These are phyloP conservation scores for Cordyceps cateniannulata DNA, from an alignment of 2,329 filamentous ascomycete species.

Conservation along the genomic window DNA sequence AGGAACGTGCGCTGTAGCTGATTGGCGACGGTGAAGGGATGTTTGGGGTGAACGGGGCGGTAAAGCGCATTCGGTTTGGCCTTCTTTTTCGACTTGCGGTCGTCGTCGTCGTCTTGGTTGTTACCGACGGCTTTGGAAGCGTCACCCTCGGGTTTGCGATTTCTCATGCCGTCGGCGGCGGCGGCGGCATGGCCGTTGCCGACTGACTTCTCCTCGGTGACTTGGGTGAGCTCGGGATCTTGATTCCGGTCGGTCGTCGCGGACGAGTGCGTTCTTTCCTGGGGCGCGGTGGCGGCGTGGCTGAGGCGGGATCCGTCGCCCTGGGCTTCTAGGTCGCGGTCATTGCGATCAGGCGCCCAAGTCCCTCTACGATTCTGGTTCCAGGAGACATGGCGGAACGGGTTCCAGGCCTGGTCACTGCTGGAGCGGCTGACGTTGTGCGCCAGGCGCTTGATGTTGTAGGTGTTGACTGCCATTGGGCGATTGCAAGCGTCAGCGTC, in stretches of 20 bases:
- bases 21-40: constrained; percentile 52
- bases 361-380: constrained; percentile 26
- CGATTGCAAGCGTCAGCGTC: neutral
- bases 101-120: constrained; percentile 17
- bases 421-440: constrained; percentile 35
- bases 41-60: constrained; percentile 41
- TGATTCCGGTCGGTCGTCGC: constrained; percentile 13
- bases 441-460: constrained; percentile 38
- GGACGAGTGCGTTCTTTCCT: constrained; percentile 14
- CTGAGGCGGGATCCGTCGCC: constrained; percentile 26
- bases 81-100: constrained; percentile 34
- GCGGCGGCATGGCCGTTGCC: constrained; percentile 18
- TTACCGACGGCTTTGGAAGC: constrained; percentile 13
- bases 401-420: constrained; percentile 35
- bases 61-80: constrained; percentile 35
- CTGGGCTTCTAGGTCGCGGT: constrained; percentile 15
- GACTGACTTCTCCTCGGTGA: constrained; percentile 19
- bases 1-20: constrained; percentile 71
- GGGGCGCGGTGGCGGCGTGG: constrained; percentile 30
- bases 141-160: constrained; percentile 25
- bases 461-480: constrained; percentile 37
- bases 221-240: constrained; percentile 7
- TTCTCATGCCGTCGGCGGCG: constrained; percentile 22
- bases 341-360: constrained; percentile 28
- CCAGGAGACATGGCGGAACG: constrained; percentile 38